phyloP scores from a whole-genome alignment of 352 stramenopile species.

The Phytophthora capsici region DNA sequence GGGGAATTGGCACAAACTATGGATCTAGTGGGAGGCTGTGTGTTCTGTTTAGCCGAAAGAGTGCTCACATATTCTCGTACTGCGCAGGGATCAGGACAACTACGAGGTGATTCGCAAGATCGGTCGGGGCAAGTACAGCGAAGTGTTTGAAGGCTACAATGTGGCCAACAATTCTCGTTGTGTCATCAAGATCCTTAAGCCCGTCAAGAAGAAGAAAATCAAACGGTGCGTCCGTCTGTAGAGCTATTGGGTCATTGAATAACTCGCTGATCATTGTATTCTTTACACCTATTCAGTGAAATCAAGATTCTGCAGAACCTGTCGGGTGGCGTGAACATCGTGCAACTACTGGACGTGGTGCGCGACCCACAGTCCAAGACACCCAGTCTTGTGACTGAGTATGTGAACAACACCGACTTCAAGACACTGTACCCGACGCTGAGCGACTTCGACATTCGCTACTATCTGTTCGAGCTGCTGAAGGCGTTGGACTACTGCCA shows the following conservation, averaged over 20 bases:
- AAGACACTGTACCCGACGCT: slow-evolving; percentile 99
- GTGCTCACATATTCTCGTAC: slow-evolving; percentile 17
- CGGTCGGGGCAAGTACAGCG: slow-evolving; percentile 98
- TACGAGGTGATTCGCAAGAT: slow-evolving; percentile 99
- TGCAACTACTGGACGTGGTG: slow-evolving; percentile 99
- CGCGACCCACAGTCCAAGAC: slow-evolving; percentile 99
- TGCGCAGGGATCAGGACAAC: slow-evolving; percentile 95
- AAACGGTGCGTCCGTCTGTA: slow-evolving; percentile 78
- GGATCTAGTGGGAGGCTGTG: background rate
- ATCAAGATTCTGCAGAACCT: slow-evolving; percentile 99
- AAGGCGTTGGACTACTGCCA: slow-evolving; percentile 99
- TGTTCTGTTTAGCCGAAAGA: background rate
- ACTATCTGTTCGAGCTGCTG: slow-evolving; percentile 98
- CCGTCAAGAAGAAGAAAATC: slow-evolving; percentile 99
- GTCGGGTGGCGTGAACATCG: slow-evolving; percentile 98
- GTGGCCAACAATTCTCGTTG: slow-evolving; percentile 96
- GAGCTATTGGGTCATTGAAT: background rate
- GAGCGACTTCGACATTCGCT: slow-evolving; percentile 98
- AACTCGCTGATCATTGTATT: slow-evolving; percentile 11
- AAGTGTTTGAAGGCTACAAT: slow-evolving; percentile 99
- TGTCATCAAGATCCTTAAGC: slow-evolving; percentile 99
- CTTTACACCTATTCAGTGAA: slow-evolving; percentile 59
- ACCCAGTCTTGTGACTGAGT: slow-evolving; percentile 97
- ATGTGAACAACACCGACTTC: slow-evolving; percentile 99
- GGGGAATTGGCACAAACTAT: background rate